Evolutionary conservation across 2,329 filamentous ascomycete genomes (phyloP).

Genomic region (Penicillium sp.): DNA sequence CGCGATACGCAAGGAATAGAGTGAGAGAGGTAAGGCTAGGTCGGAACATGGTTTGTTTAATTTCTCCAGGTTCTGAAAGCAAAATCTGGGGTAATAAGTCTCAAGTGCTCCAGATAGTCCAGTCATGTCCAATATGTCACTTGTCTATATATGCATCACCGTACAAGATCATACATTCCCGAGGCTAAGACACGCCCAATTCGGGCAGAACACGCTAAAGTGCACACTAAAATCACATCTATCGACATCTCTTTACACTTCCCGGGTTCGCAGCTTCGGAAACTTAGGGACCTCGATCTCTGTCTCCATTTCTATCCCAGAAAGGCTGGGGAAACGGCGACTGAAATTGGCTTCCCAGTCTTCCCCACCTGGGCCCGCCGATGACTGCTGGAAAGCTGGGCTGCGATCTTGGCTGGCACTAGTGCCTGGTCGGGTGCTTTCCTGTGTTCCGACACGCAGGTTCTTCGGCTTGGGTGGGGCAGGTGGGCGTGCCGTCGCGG

Average conservation of each 20-base stretch:
- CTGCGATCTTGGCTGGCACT: conserved; percentile 26
- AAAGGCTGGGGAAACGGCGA: conserved; percentile 82
- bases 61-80: neutral
- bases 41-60: neutral
- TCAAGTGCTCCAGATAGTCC: neutral
- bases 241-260: conserved; percentile 35
- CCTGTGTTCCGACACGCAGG: conserved; percentile 50
- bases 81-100: neutral
- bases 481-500: conserved; percentile 47
- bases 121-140: neutral
- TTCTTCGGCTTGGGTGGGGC: conserved; percentile 63
- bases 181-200: conserved; percentile 7
- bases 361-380: conserved; percentile 47
- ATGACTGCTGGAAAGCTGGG: conserved; percentile 19
- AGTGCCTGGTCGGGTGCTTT: conserved; percentile 24
- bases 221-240: conserved; percentile 10
- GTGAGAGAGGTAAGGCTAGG: neutral
- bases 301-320: conserved; percentile 81
- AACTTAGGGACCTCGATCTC: conserved; percentile 51
- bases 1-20: neutral
- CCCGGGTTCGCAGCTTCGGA: conserved; percentile 41
- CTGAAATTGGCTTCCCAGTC: conserved; percentile 72
- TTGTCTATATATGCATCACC: conserved; percentile 7
- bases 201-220: conserved; percentile 19
- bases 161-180: conserved; percentile 4